A percentile compares a stretch with the other conserved stretches of the same genome.
Evolutionary conservation across 1,284 basidiomycete species (phyloP).

Genomic region (Pseudozyma sp.): DNA sequence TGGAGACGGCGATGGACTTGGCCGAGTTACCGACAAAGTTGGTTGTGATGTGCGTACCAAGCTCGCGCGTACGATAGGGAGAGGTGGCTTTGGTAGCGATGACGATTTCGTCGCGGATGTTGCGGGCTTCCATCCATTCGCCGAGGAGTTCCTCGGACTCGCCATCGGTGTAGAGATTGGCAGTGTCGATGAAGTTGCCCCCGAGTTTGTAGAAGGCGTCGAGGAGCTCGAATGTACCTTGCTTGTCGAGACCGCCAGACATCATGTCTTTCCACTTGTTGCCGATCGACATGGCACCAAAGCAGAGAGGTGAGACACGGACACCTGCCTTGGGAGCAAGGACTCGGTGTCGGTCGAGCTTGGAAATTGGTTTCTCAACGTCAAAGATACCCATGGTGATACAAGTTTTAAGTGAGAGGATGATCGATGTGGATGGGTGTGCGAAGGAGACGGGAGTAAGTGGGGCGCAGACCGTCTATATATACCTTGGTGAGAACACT

Average conservation of each 20-base stretch:
- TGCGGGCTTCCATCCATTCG: constrained; percentile 74
- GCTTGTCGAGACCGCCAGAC: constrained; percentile 44
- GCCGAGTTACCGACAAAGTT: constrained; percentile 72
- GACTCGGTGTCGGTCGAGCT: constrained; percentile 69
- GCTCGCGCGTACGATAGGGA: constrained; percentile 54
- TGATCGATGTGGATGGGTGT: background rate
- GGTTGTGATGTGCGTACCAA: constrained; percentile 54
- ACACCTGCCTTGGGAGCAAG: constrained; percentile 71
- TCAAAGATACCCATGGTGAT: constrained; percentile 40
- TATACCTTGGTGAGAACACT: too few relatives aligned
- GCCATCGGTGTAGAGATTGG: constrained; percentile 73
- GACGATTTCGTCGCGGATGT: constrained; percentile 74
- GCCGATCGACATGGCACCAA: constrained; percentile 73
- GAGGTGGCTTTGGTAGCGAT: constrained; percentile 74
- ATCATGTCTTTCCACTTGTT: constrained; percentile 70
- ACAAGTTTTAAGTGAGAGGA: background rate
- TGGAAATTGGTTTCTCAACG: constrained; percentile 42
- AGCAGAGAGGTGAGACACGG: constrained; percentile 72
- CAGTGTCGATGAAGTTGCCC: constrained; percentile 74
- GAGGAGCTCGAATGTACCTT: constrained; percentile 47
- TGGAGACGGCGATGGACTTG: constrained; percentile 48
- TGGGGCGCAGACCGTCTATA: too few relatives aligned
- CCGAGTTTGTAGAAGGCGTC: constrained; percentile 61
- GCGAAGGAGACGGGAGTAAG: background rate
- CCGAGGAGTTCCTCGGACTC: constrained; percentile 74